These are phyloP conservation scores for Fraxinus angustifolia DNA, from an alignment of 305 asterid species.

Conservation along the genomic window DNA sequence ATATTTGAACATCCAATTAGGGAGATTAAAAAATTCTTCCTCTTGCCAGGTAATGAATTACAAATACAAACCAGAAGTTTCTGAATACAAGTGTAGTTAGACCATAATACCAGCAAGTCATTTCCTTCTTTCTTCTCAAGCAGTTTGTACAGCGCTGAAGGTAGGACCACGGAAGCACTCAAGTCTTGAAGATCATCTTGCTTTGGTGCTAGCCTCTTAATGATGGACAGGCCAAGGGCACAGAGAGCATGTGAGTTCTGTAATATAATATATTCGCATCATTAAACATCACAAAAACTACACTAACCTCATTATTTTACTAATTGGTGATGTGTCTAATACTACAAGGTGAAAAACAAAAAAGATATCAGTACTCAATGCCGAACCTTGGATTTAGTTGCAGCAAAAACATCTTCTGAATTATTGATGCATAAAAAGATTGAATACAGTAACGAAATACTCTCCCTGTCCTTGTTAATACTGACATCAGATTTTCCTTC, in stretches of 20 bases:
- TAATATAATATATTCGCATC: slow-evolving; percentile 24
- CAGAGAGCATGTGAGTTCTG: slow-evolving; percentile 83
- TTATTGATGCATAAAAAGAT: slow-evolving; percentile 63
- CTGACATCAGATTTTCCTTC: slow-evolving; percentile 62
- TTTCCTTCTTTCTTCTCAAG: slow-evolving; percentile 59
- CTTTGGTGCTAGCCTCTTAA: slow-evolving; percentile 56
- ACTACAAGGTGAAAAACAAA: slow-evolving; percentile 6
- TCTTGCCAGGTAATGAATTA: slow-evolving; percentile 16
- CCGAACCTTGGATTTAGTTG: slow-evolving; percentile 75
- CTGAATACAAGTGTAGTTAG: slow-evolving; percentile 19
- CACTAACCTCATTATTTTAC: slow-evolving; percentile 20
- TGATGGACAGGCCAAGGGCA: slow-evolving; percentile 70
- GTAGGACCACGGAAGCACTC: slow-evolving; percentile 51
- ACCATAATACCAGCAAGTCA: slow-evolving; percentile 51
- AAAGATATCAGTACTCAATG: slow-evolving; percentile 4
- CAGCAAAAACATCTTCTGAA: slow-evolving; percentile 70
- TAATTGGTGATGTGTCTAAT: slow-evolving; percentile 16
- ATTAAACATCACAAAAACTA: slow-evolving; percentile 25
- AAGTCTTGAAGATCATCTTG: slow-evolving; percentile 55
- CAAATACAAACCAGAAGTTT: slow-evolving; percentile 20
- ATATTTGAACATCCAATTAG: slow-evolving; percentile 1
- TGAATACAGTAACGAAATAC: slow-evolving; percentile 50
- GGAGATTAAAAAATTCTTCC: background rate
- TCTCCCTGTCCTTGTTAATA: slow-evolving; percentile 68
- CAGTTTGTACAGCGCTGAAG: slow-evolving; percentile 57